Percentiles rank a stretch among this genome's conserved stretches.
Evolutionary conservation across 208 protist species (phyloP).

Genomic region (Novymonas esmeraldas): DNA sequence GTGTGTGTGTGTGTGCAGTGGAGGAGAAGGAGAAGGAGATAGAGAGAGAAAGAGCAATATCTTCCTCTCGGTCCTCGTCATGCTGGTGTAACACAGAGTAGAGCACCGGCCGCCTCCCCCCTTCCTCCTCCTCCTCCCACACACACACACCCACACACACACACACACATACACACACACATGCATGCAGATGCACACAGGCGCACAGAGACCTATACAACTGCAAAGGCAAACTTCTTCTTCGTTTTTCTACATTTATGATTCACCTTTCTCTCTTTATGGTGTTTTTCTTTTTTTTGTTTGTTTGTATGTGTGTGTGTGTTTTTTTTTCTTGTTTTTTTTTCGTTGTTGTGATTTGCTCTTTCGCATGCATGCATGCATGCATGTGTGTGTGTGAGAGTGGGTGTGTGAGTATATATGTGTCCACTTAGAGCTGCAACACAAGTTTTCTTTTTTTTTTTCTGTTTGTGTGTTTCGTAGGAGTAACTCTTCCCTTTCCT

Average conservation of each 20-base stretch:
- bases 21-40: too few species aligned
- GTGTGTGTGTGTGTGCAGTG: too few species aligned
- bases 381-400: constrained; percentile 7
- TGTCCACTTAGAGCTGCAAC: not conserved
- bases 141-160: constrained; percentile 1
- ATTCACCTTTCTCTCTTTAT: too few species aligned
- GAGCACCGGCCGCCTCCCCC: not conserved
- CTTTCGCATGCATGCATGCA: constrained; percentile 1
- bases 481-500: too few species aligned
- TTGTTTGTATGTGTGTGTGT: not conserved
- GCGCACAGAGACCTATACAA: constrained; percentile 2
- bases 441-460: too few species aligned
- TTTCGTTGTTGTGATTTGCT: not conserved
- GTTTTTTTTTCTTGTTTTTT: not conserved
- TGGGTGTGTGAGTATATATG: not conserved
- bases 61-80: too few species aligned
- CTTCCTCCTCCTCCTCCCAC: not conserved
- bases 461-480: too few species aligned
- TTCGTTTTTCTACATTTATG: too few species aligned
- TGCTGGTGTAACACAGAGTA: too few species aligned
- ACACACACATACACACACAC: constrained; percentile 5
- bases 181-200: not conserved
- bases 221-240: too few species aligned
- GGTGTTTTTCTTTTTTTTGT: not conserved
- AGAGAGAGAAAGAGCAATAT: too few species aligned